Evolutionary conservation across 1,284 basidiomycete species (phyloP), one percentile per base, ranked within the genome.

Genomic region (Apiotrichum porosum): DNA sequence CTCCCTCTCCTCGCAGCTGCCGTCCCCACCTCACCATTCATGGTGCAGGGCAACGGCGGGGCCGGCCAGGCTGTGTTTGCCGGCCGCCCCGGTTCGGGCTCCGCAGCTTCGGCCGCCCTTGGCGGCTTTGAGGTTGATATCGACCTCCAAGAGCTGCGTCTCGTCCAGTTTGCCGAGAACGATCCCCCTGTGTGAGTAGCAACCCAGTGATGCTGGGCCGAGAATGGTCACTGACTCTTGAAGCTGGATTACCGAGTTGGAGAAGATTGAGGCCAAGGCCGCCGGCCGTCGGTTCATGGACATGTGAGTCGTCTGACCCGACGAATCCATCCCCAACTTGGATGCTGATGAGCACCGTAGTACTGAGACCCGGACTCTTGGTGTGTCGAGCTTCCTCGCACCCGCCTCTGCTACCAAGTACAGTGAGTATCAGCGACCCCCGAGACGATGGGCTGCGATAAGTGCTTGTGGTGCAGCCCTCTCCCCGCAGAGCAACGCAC

Each of bases 261-360:
- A 91, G 60, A 93, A 90, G 87, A 86, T 92, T 54, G 75, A 82
- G 62, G 80, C 83, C 49, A 91, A 86, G 73, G 83, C 83, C 35
- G 78, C 61, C 17, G 75, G 74, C 1, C 58, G 56, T 37, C 61
- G 80, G 47, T 92, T 91, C 78, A 86, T 92, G 75, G 90, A 93
- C 71, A 80, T 93, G 88, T 92, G 71, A 72, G 76, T 60, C 19
- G 24, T n/a, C n/a, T n/a, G n/a, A n/a, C n/a, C n/a, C n/a, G n/a
- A n/a, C n/a, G n/a, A n/a, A n/a, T n/a, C n/a, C n/a, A n/a, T n/a
- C n/a, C n/a, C n/a, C n/a, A n/a, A n/a, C n/a, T n/a, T n/a, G n/a
- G n/a, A n/a, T n/a, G n/a, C n/a, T n/a, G n/a, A n/a, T n/a, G n/a
- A n/a, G n/a, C n/a, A n/a, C n/a, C 21, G 37, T 63, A 91, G 88